Base-by-base conservation (phyloP, 257 asterid species). In the Thymus mandschuricus region DNA sequence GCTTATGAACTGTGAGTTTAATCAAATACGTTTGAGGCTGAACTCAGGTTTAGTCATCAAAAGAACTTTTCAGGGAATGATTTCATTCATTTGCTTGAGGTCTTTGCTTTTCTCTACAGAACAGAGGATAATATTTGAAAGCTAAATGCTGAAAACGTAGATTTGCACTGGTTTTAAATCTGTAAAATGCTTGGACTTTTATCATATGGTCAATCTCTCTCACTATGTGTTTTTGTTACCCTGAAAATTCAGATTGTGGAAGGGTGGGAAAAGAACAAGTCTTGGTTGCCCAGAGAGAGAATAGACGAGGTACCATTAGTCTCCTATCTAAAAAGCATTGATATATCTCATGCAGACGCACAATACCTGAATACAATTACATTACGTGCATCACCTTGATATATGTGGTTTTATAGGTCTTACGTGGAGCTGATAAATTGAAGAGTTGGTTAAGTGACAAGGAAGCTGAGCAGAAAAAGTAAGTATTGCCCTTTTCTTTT, bases 251-350 rank as follows among this genome's bases (percentile, higher is more conserved):
- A 95, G 99, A 87, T 88, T 73, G 81, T 92, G 76, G 82, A 64
- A 69, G 85, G 84, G 81, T 95, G 96, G 99, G 97, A 89, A 79
- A 84, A 81, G 45, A 84, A 88, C 82, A 92, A 86, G 72, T 68
- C 97, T 56, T 95, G 99, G 99, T 87, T 95, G 79, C 97, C 97
- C 49, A 83, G 68, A 82, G 90, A 85, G 70, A 91, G 81, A 84
- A 83, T 91, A 71, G 94, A 93, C 62, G 96, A 93, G 98, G 98
- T 93, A 51, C 55, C 68, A 33, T 51, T 64, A 8, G 68, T 52
- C 46, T 58, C 65, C 13, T 50, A 63, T 60, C 68, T 57, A 49
- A 31, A 64, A 54, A 56, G 48, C 75, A 21, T 73, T 49, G 33
- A 66, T 74, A 10, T 55, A 59, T 74, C 59, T 62, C 35, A 15